Conservation (phyloP, 148 eudicot species). For the Chenopodium suecicum region DNA sequence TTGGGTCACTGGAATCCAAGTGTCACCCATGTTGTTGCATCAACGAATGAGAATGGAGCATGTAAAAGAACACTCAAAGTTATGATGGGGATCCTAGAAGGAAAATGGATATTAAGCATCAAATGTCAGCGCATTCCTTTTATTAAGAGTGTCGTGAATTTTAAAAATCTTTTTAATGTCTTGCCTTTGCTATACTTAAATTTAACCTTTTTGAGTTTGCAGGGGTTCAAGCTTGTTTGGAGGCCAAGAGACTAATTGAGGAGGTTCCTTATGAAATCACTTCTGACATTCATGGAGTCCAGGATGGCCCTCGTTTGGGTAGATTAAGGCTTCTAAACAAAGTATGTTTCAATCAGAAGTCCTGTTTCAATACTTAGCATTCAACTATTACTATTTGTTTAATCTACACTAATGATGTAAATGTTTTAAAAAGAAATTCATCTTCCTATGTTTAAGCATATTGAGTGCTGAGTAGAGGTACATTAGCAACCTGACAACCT, state of each 20-base stretch:
- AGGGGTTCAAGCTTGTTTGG: constrained; percentile 87
- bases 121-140: constrained; percentile 51
- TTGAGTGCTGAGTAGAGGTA: not conserved
- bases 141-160: not conserved
- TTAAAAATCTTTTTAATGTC: not conserved
- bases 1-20: constrained; percentile 58
- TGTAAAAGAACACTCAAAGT: constrained; percentile 89
- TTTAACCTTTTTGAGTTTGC: constrained; percentile 23
- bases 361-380: no score
- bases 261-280: constrained; percentile 71
- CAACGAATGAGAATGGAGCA: constrained; percentile 71
- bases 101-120: constrained; percentile 78
- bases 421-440: not conserved
- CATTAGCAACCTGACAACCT: not conserved
- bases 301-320: constrained; percentile 78
- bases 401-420: not conserved
- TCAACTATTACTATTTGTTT: not conserved
- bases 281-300: constrained; percentile 73
- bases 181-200: not conserved
- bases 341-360: constrained; percentile 34
- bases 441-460: not conserved
- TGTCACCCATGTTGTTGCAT: constrained; percentile 86
- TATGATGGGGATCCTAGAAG: constrained; percentile 91
- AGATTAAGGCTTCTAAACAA: constrained; percentile 68
- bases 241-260: constrained; percentile 54